Conservation (phyloP, 2,329 filamentous ascomycete genomes). For the Neonectria sp. region DNA sequence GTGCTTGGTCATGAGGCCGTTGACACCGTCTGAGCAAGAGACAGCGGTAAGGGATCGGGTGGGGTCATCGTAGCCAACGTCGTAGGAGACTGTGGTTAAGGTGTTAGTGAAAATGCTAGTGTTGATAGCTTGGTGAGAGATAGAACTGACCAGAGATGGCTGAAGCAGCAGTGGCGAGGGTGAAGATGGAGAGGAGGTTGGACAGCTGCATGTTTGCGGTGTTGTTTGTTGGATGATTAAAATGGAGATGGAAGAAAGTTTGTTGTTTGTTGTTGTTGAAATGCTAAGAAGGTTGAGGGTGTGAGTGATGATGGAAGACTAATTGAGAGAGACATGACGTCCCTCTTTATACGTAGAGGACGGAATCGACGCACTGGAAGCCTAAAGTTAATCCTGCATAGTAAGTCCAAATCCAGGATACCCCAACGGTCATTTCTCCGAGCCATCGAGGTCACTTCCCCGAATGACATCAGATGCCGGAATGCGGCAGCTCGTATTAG, state of each 20-base stretch:
- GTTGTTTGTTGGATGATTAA: constrained; percentile 25
- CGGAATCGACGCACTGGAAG: background rate
- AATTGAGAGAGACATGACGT: background rate
- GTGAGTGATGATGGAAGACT: background rate
- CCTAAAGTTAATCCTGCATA: background rate
- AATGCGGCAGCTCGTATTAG: background rate
- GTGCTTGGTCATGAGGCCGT: constrained; percentile 76
- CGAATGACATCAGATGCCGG: constrained; percentile 1
- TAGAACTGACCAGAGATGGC: constrained; percentile 53
- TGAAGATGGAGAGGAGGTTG: constrained; percentile 57
- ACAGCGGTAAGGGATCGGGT: constrained; percentile 69
- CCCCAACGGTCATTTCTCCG: too few species aligned
- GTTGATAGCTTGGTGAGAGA: background rate
- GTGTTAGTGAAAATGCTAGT: constrained; percentile 23
- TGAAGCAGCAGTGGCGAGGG: constrained; percentile 54
- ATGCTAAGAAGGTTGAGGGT: background rate
- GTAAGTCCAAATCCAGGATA: background rate
- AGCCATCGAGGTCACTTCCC: too few species aligned
- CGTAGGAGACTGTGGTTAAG: constrained; percentile 75
- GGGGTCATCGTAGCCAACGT: constrained; percentile 77
- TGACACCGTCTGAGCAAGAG: constrained; percentile 76
- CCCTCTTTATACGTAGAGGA: background rate
- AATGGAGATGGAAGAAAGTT: constrained; percentile 14
- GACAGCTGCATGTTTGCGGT: constrained; percentile 61
- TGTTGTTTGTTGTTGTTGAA: background rate